These are phyloP conservation scores for Pichia eremophila DNA, from an alignment of 805 yeast species.

Conservation along the genomic window DNA sequence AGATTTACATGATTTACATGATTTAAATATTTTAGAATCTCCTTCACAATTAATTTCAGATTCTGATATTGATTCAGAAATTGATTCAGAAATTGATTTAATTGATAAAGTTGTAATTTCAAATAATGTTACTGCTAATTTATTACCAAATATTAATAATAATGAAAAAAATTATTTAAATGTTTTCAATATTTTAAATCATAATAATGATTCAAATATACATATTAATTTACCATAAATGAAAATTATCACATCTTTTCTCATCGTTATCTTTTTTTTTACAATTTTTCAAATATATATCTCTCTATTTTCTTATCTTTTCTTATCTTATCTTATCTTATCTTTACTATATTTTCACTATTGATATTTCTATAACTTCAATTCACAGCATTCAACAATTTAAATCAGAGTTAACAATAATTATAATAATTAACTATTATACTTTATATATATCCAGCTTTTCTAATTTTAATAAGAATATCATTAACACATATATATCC, in stretches of 20 bases:
- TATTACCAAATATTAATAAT: neutral
- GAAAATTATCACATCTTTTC: no score
- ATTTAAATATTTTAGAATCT: neutral
- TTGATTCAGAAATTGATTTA: neutral
- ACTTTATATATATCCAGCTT: no score
- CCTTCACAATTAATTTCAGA: neutral
- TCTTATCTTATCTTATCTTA: neutral
- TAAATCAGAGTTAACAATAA: neutral
- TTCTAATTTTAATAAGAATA: no score
- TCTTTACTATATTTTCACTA: neutral
- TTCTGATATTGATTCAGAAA: neutral
- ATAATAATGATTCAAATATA: neutral
- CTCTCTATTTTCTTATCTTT: no score
- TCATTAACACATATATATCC: neutral
- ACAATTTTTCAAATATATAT: no score
- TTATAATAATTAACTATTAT: no score
- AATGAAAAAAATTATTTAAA: neutral
- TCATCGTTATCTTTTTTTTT: no score
- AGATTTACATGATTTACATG: no score
- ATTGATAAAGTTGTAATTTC: neutral
- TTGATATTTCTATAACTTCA: no score
- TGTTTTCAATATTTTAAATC: neutral
- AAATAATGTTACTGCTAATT: neutral
- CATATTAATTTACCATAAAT: neutral
- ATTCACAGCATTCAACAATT: neutral